Evolutionary conservation across 2,329 filamentous ascomycete species (phyloP).

Genomic region (Sordariomycetes sp.): DNA sequence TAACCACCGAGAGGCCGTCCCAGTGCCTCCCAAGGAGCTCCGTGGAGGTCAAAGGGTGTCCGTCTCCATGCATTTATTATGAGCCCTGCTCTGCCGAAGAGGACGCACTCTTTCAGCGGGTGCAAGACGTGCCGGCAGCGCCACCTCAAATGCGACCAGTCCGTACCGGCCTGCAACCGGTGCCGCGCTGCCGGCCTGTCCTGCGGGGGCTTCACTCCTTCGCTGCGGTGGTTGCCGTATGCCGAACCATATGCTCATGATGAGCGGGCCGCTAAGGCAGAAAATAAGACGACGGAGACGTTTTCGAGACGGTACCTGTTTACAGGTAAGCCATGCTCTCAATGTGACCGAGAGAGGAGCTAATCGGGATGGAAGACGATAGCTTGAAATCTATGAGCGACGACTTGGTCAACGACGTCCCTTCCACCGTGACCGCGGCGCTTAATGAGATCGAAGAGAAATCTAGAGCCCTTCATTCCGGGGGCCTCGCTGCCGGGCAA

Average conservation of each 20-base stretch:
- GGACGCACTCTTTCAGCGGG: constrained; percentile 10
- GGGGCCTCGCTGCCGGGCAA: not conserved
- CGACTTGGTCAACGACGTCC: not conserved
- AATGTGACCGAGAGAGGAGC: not conserved
- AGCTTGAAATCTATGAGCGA: not conserved
- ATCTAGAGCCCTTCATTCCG: not conserved
- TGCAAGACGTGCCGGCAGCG: constrained; percentile 28
- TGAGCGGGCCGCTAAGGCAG: not conserved
- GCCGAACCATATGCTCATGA: not conserved
- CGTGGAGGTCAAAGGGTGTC: not conserved
- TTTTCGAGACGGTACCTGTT: not conserved
- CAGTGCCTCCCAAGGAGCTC: too few relatives aligned
- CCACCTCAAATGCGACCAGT: constrained; percentile 32
- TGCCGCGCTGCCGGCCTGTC: not conserved
- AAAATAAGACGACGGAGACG: not conserved
- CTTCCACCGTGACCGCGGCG: not conserved
- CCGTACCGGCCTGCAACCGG: constrained; percentile 20
- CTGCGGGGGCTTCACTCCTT: not conserved
- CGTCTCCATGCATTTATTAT: not conserved
- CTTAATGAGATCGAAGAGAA: not conserved
- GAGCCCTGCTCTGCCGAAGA: not conserved
- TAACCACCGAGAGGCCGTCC: not conserved
- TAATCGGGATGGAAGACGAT: not conserved
- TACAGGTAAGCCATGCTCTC: not conserved
- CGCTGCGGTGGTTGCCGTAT: not conserved